A percentile compares a stretch with the other conserved stretches of the same genome.
Evolutionary conservation across 1,284 basidiomycete genomes (phyloP).

Genomic region (Chondrostereum purpureum): DNA sequence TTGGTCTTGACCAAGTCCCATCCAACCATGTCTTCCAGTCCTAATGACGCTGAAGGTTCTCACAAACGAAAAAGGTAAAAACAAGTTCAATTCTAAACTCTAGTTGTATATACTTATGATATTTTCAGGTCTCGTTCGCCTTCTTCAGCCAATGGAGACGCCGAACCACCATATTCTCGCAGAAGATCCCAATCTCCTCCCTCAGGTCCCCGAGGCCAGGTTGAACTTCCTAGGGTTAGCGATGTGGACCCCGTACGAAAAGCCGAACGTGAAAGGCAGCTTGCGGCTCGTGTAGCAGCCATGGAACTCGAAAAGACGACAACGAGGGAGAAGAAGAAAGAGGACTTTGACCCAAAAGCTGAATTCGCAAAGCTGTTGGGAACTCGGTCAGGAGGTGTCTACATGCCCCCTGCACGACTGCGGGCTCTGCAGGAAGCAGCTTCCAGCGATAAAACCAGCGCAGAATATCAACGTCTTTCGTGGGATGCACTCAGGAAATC

Average conservation of each 20-base stretch:
- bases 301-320: constrained; percentile 58
- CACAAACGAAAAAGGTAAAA: constrained; percentile 21
- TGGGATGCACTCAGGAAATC: constrained; percentile 99
- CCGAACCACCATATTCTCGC: constrained; percentile 51
- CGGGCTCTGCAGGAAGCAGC: constrained; percentile 89
- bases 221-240: constrained; percentile 50
- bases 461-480: constrained; percentile 93
- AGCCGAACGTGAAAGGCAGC: constrained; percentile 72
- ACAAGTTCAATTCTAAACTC: background rate
- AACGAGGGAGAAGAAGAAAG: constrained; percentile 42
- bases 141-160: constrained; percentile 34
- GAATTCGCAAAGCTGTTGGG: constrained; percentile 79
- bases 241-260: constrained; percentile 77
- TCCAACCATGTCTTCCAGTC: background rate
- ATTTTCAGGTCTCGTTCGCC: constrained; percentile 48
- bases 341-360: constrained; percentile 59
- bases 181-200: constrained; percentile 59
- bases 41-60: constrained; percentile 9
- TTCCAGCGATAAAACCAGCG: constrained; percentile 74
- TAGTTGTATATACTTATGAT: background rate
- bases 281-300: constrained; percentile 66
- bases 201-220: constrained; percentile 21
- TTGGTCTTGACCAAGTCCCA: background rate
- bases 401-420: constrained; percentile 91
- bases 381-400: constrained; percentile 88